Evolutionary conservation across 108 stramenopile species (phyloP).

Genomic region (Nannochloropsis oceanica): DNA sequence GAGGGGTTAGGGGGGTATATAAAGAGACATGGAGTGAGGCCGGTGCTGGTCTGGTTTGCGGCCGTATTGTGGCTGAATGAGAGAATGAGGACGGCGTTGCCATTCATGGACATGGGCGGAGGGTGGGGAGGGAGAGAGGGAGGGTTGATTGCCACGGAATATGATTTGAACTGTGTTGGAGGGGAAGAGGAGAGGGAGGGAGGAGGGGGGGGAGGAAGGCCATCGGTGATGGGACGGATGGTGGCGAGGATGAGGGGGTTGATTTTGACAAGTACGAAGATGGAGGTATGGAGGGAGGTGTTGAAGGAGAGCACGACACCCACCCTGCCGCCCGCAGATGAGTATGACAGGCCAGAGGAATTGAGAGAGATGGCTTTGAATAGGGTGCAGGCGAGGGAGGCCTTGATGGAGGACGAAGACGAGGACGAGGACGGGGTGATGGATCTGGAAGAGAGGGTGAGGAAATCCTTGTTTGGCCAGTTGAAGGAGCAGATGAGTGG

Average conservation of each 20-base stretch:
- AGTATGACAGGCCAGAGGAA: conserved; percentile 39
- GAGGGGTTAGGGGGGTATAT: no score
- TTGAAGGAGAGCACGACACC: conserved; percentile 31
- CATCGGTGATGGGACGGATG: conserved; percentile 7
- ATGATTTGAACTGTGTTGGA: no score
- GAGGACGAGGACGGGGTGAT: conserved; percentile 1
- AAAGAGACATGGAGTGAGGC: conserved; percentile 15
- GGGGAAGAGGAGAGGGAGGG: conserved; percentile 7
- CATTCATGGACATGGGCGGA: conserved; percentile 26
- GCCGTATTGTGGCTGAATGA: conserved; percentile 22
- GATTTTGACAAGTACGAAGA: conserved; percentile 32
- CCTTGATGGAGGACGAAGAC: conserved; percentile 17
- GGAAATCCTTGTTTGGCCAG: conserved; percentile 36
- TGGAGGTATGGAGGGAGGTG: conserved; percentile 11
- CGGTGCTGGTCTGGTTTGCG: conserved; percentile 27
- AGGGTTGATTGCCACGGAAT: no score
- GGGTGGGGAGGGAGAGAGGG: neutral
- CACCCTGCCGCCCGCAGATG: conserved; percentile 30
- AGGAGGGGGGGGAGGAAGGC: conserved; percentile 6
- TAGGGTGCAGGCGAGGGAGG: no score
- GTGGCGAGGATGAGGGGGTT: conserved; percentile 16
- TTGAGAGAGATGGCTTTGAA: conserved; percentile 21
- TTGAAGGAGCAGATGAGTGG: conserved; percentile 12
- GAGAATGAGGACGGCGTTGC: conserved; percentile 9
- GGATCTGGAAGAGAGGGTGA: conserved; percentile 4